These are phyloP conservation scores for Penicillium angulare DNA, from an alignment of 495 filamentous ascomycete species.

Conservation along the genomic window DNA sequence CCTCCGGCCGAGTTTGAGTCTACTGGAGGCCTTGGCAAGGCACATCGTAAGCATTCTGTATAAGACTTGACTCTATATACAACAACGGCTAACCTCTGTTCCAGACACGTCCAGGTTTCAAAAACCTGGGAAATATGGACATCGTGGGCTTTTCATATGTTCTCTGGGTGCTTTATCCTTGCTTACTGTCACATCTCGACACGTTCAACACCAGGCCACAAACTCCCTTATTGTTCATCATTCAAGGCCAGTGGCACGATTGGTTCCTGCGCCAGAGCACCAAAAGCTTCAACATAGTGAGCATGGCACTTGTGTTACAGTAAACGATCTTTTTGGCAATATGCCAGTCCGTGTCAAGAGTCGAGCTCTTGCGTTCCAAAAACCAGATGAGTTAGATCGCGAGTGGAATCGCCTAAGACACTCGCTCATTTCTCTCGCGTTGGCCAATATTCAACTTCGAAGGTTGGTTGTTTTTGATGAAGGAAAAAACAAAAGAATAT, in stretches of 20 bases:
- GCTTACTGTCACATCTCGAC: conserved; percentile 76
- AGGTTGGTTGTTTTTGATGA: conserved; percentile 36
- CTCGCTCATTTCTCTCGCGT: conserved; percentile 58
- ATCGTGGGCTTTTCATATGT: conserved; percentile 71
- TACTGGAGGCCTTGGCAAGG: conserved; percentile 70
- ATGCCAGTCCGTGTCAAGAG: conserved; percentile 97
- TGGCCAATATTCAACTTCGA: conserved; percentile 50
- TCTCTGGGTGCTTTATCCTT: conserved; percentile 76
- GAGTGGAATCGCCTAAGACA: conserved; percentile 69
- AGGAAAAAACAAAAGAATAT: conserved; percentile 29
- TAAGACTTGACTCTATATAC: neutral
- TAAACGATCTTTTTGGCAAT: conserved; percentile 88
- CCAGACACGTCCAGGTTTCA: conserved; percentile 78
- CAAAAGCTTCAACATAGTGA: conserved; percentile 53
- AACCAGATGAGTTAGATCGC: conserved; percentile 57
- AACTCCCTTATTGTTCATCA: conserved; percentile 73
- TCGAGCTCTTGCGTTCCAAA: conserved; percentile 50
- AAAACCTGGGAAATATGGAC: conserved; percentile 56
- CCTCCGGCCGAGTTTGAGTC: conserved; percentile 64
- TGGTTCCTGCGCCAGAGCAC: conserved; percentile 61
- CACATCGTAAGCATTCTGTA: conserved; percentile 43
- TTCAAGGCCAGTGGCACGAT: conserved; percentile 64
- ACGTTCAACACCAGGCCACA: conserved; percentile 57
- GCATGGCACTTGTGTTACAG: conserved; percentile 76
- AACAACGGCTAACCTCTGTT: conserved; percentile 20